phyloP scores from a whole-genome alignment of 2,329 filamentous ascomycete genomes.

The Calonectria honghensis region DNA sequence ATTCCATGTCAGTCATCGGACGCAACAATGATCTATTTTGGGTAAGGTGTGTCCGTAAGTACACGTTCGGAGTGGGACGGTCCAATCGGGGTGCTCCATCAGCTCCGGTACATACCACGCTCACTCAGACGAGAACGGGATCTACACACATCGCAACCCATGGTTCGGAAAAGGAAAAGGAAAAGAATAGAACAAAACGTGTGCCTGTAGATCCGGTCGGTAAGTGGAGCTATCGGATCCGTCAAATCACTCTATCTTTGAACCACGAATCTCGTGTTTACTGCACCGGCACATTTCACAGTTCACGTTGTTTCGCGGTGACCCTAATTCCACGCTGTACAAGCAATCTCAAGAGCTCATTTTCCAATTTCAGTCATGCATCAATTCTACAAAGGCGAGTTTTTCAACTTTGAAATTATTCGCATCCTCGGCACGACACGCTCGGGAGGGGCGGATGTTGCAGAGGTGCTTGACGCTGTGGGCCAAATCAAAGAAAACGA shows the following conservation, averaged over 20 bases:
- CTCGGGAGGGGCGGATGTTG: constrained; percentile 61
- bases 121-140: neutral
- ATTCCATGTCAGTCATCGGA: neutral
- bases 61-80: neutral
- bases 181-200: neutral
- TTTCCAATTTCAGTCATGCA: neutral
- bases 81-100: constrained; percentile 3
- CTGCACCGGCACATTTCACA: neutral
- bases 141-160: neutral
- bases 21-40: neutral
- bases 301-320: neutral
- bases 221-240: neutral
- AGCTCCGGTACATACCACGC: neutral
- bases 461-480: constrained; percentile 62
- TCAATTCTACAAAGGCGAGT: constrained; percentile 5
- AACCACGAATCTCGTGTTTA: neutral
- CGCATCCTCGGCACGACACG: constrained; percentile 63
- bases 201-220: neutral
- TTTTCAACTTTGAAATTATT: constrained; percentile 66
- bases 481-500: constrained; percentile 62
- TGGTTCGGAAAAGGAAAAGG: neutral
- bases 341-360: too few relatives aligned
- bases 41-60: constrained; percentile 1
- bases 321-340: too few relatives aligned
- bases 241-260: neutral